A percentile compares a stretch with the other conserved stretches of the same genome.
These are phyloP conservation scores for Naganishia onofrii DNA, from an alignment of 768 basidiomycete genomes.

Conservation along the genomic window DNA sequence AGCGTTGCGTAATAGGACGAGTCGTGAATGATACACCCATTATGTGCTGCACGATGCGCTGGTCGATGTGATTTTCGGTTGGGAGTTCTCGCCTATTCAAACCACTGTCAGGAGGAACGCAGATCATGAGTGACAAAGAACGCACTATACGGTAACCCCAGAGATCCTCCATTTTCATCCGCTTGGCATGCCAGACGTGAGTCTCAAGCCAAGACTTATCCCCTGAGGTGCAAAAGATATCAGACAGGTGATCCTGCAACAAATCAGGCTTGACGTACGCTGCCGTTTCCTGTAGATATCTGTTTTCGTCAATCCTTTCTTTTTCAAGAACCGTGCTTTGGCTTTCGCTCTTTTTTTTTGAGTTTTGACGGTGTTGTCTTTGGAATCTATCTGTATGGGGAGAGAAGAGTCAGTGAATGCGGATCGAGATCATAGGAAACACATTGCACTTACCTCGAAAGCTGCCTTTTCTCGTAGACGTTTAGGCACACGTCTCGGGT, in stretches of 20 bases:
- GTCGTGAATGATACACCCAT: slow-evolving; percentile 83
- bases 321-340: slow-evolving; percentile 64
- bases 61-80: slow-evolving; percentile 90
- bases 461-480: slow-evolving; percentile 76
- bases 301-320: slow-evolving; percentile 59
- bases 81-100: slow-evolving; percentile 63
- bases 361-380: slow-evolving; percentile 53
- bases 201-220: slow-evolving; percentile 92
- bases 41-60: slow-evolving; percentile 80
- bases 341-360: slow-evolving; percentile 56
- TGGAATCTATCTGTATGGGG: slow-evolving; percentile 58
- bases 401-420: slow-evolving; percentile 12
- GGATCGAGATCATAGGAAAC: background rate
- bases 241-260: background rate
- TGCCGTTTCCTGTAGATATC: slow-evolving; percentile 69
- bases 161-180: slow-evolving; percentile 87
- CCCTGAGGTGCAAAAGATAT: slow-evolving; percentile 56
- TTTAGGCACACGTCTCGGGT: slow-evolving; percentile 84
- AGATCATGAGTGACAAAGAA: background rate
- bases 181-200: slow-evolving; percentile 94
- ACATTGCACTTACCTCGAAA: slow-evolving; percentile 63
- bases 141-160: slow-evolving; percentile 80
- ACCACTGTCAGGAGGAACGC: background rate
- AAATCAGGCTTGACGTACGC: slow-evolving; percentile 55
- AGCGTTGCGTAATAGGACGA: slow-evolving; percentile 77